Base-by-base conservation (phyloP, 257 asterid species). In the Solanum rostratum region DNA sequence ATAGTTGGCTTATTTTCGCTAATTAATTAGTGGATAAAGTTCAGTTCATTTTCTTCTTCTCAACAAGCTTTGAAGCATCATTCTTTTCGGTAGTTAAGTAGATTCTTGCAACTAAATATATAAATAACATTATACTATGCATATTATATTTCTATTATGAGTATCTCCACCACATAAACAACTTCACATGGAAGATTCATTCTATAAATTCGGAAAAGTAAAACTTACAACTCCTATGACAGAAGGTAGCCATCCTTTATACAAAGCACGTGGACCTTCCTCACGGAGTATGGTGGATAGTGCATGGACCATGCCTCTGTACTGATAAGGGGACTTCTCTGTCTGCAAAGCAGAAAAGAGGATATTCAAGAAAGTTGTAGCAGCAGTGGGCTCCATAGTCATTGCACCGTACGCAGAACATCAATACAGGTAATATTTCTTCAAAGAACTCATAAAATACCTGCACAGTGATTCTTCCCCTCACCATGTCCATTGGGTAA, bases 231-330 rank as follows among this genome's bases (percentile, higher is more conserved):
- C 99, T 90, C 99, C 99, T 71, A 96, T 96, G 78, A 96, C 98
- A 80, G 98, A 96, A 85, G 99, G 98, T 90, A 96, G 98, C 99
- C 99, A 96, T 43, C 99, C 99, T 95, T 92, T 96, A 87, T 96
- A 96, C 87, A 95, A 87, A 84, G 96, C 98, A 83, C 98, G 94
- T 57, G 97, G 93, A 59, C 99, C 99, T 93, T 96, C 99, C 91
- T 95, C 96, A 22, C 99, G 98, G 76, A 96, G 98, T 85, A 96
- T 96, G 71, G 98, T 96, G 63, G 99, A 94, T 73, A 96, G 85
- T 82, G 98, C 99, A 88, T 95, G 99, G 82, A 91, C 82, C 95
- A 95, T 95, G 85, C 99, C 99, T 88, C 98, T 91, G 87, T 96
- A 96, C 90, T 93, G 98, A 84, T 86, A 91, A 78, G 98, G 98